Conservation (phyloP, 768 basidiomycete species). For the Boletus sp. region DNA sequence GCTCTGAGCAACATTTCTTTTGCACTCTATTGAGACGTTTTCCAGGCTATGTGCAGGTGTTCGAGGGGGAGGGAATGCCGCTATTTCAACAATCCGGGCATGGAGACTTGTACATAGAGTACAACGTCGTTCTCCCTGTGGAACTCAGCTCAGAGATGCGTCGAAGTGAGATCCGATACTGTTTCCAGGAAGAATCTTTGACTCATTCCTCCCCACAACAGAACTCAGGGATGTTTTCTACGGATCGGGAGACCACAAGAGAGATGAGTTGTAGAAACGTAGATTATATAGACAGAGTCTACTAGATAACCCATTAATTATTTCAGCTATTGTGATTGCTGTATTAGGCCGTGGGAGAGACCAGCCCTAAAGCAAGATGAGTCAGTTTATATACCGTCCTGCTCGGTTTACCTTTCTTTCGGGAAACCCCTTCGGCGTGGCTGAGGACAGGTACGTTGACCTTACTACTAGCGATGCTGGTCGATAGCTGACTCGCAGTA, state of each 20-base stretch:
- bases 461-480: neutral
- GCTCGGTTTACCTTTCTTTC: neutral
- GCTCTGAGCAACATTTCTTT: neutral
- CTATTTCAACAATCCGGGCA: constrained; percentile 52
- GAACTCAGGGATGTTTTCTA: constrained; percentile 58
- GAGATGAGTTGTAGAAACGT: constrained; percentile 41
- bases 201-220: constrained; percentile 29
- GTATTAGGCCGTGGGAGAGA: constrained; percentile 21
- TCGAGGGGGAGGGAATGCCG: constrained; percentile 91
- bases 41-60: constrained; percentile 80
- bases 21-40: neutral
- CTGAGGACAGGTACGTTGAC: constrained; percentile 10
- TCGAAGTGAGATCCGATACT: constrained; percentile 58
- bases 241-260: constrained; percentile 28
- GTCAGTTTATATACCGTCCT: constrained; percentile 11
- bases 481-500: constrained; percentile 1
- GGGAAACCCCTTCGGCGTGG: constrained; percentile 37
- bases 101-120: constrained; percentile 91
- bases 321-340: neutral
- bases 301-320: constrained; percentile 1
- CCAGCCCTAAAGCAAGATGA: constrained; percentile 30
- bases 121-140: constrained; percentile 85
- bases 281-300: constrained; percentile 5
- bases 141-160: constrained; percentile 65
- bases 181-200: neutral